Conservation (phyloP, 306 rosid genomes). For the Malus asiatica region DNA sequence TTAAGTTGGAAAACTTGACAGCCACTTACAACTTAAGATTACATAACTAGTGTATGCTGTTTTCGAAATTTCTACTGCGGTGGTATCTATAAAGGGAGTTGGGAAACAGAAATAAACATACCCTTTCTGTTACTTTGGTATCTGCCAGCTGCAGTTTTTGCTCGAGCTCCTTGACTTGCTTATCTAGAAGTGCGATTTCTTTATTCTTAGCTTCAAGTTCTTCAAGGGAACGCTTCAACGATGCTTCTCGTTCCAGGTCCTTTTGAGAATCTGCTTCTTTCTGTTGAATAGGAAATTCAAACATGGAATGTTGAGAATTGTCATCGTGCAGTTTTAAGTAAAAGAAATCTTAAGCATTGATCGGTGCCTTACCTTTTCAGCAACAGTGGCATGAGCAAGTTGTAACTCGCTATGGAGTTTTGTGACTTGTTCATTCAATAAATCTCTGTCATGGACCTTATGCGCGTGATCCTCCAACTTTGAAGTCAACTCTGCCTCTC, state of each 20-base stretch:
- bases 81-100: background rate
- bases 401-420: conserved; percentile 68
- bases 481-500: conserved; percentile 54
- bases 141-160: conserved; percentile 51
- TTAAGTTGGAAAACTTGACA: background rate
- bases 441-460: conserved; percentile 40
- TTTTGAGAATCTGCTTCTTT: conserved; percentile 53
- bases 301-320: background rate
- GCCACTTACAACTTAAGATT: background rate
- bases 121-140: conserved; percentile 49
- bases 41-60: background rate
- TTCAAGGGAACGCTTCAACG: conserved; percentile 51
- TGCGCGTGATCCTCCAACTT: conserved; percentile 53
- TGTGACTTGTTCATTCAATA: conserved; percentile 46
- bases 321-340: background rate
- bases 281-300: conserved; percentile 33
- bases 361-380: conserved; percentile 48
- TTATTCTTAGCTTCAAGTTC: conserved; percentile 67
- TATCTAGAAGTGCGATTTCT: conserved; percentile 44
- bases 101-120: conserved; percentile 8
- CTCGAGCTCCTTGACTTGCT: conserved; percentile 67
- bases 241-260: conserved; percentile 46
- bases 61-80: background rate
- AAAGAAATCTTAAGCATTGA: background rate
- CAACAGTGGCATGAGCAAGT: conserved; percentile 37